Conservation (phyloP, 2,329 filamentous ascomycete species). For the Verticillium nubilum region DNA sequence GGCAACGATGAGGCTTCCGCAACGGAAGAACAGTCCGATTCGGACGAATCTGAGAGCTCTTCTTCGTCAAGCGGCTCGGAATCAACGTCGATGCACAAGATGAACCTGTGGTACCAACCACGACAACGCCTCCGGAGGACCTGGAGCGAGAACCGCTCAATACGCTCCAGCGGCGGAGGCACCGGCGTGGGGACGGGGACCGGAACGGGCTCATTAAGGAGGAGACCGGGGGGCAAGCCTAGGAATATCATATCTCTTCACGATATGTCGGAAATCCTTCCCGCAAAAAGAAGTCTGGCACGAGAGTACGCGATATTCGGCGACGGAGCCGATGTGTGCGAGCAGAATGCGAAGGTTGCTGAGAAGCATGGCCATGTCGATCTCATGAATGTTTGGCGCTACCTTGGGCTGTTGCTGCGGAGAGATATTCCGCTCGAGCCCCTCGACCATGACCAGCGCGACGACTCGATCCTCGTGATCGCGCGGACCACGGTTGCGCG, state of each 20-base stretch:
- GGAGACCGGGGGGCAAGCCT: conserved; percentile 39
- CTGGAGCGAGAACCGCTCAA: conserved; percentile 51
- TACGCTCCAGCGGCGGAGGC: conserved; percentile 55
- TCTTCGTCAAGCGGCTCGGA: conserved; percentile 55
- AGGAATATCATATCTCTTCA: conserved; percentile 73
- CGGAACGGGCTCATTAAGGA: conserved; percentile 35
- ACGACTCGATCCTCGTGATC: conserved; percentile 62
- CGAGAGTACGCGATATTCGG: conserved; percentile 79
- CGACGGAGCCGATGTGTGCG: conserved; percentile 73
- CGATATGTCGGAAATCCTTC: conserved; percentile 64
- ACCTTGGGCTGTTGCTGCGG: conserved; percentile 70
- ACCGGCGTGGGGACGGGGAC: conserved; percentile 51
- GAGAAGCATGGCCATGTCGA: conserved; percentile 64
- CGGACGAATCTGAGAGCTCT: conserved; percentile 40
- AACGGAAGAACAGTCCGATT: conserved; percentile 46
- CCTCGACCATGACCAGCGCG: conserved; percentile 42
- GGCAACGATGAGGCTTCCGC: conserved; percentile 44
- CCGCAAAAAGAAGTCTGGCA: conserved; percentile 72
- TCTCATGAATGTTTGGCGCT: conserved; percentile 76
- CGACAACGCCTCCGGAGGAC: conserved; percentile 47
- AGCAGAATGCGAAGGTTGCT: conserved; percentile 77
- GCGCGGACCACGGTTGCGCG: conserved; percentile 53
- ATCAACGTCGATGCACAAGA: conserved; percentile 56
- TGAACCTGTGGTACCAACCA: conserved; percentile 51
- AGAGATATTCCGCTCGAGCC: conserved; percentile 70